Base-by-base conservation (phyloP, 306 rosid genomes). In the Pterocarpus santalinus region DNA sequence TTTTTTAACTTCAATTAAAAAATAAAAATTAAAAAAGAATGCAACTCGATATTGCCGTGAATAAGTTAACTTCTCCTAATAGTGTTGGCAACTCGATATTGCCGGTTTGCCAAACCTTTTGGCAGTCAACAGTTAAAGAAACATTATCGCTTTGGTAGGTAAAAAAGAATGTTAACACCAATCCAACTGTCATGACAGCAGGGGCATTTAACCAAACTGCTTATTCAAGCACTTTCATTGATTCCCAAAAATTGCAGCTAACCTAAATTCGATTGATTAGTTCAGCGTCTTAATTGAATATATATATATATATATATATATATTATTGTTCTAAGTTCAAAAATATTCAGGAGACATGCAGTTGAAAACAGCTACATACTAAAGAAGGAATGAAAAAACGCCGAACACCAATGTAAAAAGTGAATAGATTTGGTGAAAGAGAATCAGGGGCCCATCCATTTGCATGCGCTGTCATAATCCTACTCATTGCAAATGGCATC, bases 51-150 rank as follows among this genome's bases (percentile, higher is more conserved):
- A 16, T n/a, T 65, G 73, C 8, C 35, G 30, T 22, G 28, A 22
- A 22, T 22, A 22, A 22, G 1, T 22, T 22, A 22, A 22, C 28
- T 22, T 22, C 28, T 22, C 28, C 28, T 22, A 22, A 57, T 38
- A 17, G 41, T 33, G 35, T 39, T 22, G 10, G 7, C 41, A 61
- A 15, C 14, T 32, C 9, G 15, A 64, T 35, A 34, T n/a, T 65
- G 73, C 8, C 35, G 30, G 7, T 65, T 62, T 17, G n/a, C 53
- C 74, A 2, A 52, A 66, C 22, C 10, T 39, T 30, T 64, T 63
- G 80, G 64, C 72, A 5, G 7, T 56, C 52, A 71, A 56, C 65
- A 38, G 77, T 53, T 72, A 35, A 53, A 72, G 64, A 72, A 64
- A 11, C 81, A 35, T 1, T 32, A 33, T 65, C 28, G 32, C 69